Evolutionary conservation across 1,284 basidiomycete genomes (phyloP).

Genomic region (Pyrrhoderma noxium): DNA sequence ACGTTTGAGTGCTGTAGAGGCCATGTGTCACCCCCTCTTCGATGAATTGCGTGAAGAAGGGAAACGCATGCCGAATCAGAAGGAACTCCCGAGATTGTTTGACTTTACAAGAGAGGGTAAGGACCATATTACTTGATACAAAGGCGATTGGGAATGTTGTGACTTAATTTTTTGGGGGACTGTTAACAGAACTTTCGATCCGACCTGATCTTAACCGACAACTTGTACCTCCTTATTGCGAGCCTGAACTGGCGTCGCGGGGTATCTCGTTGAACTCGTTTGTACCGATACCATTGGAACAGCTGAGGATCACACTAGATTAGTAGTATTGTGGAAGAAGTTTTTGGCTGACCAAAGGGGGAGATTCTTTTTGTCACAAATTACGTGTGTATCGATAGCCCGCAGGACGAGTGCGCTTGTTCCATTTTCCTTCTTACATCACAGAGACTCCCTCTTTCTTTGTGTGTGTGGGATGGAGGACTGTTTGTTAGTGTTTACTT

Average conservation of each 20-base stretch:
- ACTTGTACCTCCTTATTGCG: conserved; percentile 86
- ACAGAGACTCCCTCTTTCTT: too few species aligned
- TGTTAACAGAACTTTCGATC: conserved; percentile 80
- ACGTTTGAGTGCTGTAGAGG: conserved; percentile 87
- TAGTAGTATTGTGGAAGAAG: conserved; percentile 37
- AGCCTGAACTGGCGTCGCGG: conserved; percentile 80
- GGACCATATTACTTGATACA: conserved; percentile 25
- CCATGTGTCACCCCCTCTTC: conserved; percentile 95
- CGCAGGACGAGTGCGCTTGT: conserved; percentile 13
- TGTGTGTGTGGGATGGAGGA: background rate
- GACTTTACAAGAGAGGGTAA: conserved; percentile 94
- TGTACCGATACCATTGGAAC: conserved; percentile 89
- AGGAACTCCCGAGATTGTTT: conserved; percentile 91
- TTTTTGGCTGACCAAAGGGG: background rate
- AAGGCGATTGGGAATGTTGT: background rate
- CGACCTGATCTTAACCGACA: conserved; percentile 90
- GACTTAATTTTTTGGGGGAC: background rate
- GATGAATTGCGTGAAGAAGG: conserved; percentile 90
- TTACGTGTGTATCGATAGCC: conserved; percentile 17
- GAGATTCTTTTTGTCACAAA: background rate
- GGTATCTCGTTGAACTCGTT: conserved; percentile 89
- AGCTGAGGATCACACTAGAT: conserved; percentile 86
- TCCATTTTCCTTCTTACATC: background rate
- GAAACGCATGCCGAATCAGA: conserved; percentile 92
- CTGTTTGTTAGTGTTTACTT: conserved; percentile 10